Conservation (phyloP, 345 rosid genomes). For the Citrus unshiu region DNA sequence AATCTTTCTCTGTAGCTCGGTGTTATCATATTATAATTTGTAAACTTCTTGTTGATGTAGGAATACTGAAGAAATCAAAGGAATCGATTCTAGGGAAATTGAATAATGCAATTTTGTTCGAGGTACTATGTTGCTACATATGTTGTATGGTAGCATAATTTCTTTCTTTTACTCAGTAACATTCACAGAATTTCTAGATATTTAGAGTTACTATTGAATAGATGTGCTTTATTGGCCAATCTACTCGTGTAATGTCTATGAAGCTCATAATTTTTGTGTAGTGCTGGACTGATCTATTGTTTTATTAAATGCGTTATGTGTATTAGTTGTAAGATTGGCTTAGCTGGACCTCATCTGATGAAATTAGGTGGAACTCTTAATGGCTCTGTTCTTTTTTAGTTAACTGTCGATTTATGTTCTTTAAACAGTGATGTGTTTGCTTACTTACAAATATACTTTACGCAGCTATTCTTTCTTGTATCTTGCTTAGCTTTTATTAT, state of each 20-base stretch:
- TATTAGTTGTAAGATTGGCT: background rate
- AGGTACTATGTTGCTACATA: conserved; percentile 32
- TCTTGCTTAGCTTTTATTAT: background rate
- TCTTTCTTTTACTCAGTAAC: background rate
- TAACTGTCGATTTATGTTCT: background rate
- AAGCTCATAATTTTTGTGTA: background rate
- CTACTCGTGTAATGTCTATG: background rate
- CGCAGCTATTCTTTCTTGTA: background rate
- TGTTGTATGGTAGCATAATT: background rate
- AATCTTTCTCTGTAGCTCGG: background rate
- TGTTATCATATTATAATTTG: background rate
- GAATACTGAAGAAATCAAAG: conserved; percentile 77
- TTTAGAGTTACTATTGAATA: background rate
- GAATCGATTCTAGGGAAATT: conserved; percentile 45
- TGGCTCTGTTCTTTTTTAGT: background rate
- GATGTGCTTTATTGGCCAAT: background rate
- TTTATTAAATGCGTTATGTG: background rate
- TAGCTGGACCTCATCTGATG: background rate
- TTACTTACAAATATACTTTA: background rate
- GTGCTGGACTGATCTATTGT: background rate
- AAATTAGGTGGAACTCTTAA: background rate
- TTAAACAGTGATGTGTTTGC: background rate
- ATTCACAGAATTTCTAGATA: background rate
- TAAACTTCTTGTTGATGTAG: conserved; percentile 31
- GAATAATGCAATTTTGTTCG: conserved; percentile 36